Evolutionary conservation across 2,329 filamentous ascomycete species (phyloP), one percentile per base, ranked within the genome.

Genomic region (Rhinocladiella mackenziei): DNA sequence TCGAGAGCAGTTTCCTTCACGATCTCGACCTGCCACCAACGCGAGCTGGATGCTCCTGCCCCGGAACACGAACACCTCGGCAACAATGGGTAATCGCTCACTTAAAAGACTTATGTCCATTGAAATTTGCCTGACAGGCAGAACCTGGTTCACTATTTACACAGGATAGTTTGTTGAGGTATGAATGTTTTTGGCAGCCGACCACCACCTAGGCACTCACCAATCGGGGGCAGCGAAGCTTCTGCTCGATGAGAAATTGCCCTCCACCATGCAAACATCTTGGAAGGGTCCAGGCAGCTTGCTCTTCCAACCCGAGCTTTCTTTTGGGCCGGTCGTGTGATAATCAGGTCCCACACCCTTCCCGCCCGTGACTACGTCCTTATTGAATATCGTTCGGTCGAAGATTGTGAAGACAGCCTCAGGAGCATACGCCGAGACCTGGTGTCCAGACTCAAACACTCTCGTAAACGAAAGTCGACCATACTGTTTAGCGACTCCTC

Each of bases 361-460:
- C 28, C 66, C 67, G 0, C 78, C 78, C 2, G 76, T 80, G 1
- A 75, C 72, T 35, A 82, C 65, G 45, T 78, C 76, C 6, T 62
- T 65, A 34, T 72, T 69, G 37, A 71, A 64, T 34, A 77, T 65
- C 1, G 69, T 67, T 5, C 76, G 73, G 13, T 68, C 64, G 58
- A 79, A 78, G 36, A 80, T 72, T 47, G 73, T 62, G 39, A 72
- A 75, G 2, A 71, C 67, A 0, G 74, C 75, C 53, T 77, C 65
- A 0, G 76, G 76, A 54, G 78, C 74, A 52, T 77, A 78, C 0
- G 70, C 66, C 9, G 73, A 71, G 1, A 75, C 69, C 48, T 68
- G 62, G 48, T 74, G 71, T 4, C 71, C 71, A 2, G 70, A 69
- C 32, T 72, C 54, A 49, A 66, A 74, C 31, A 74, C 68, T 4